Evolutionary conservation across 1,139 yeast species (phyloP).

Genomic region (Debaryomyces nepalensis): DNA sequence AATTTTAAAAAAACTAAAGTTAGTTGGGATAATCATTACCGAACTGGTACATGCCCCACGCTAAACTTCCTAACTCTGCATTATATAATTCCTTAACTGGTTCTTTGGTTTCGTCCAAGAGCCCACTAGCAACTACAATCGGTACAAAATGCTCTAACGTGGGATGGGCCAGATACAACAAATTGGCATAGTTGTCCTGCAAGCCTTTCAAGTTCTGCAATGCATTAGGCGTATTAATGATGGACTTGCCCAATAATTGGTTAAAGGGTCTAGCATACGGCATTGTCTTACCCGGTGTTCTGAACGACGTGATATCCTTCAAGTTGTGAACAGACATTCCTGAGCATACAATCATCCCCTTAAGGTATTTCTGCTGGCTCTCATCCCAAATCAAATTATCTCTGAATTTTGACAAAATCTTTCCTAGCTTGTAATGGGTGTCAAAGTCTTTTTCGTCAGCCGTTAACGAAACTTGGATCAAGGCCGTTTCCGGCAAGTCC

Average conservation of each 20-base stretch:
- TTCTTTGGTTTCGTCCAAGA: constrained; percentile 39
- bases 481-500: constrained; percentile 52
- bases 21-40: constrained; percentile 21
- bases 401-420: constrained; percentile 55
- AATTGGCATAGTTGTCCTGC: constrained; percentile 30
- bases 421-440: constrained; percentile 59
- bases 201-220: constrained; percentile 37
- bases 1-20: too few relatives aligned
- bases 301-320: constrained; percentile 48
- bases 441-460: constrained; percentile 50
- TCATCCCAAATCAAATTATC: constrained; percentile 44
- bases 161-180: constrained; percentile 67
- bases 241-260: constrained; percentile 39
- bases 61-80: constrained; percentile 51
- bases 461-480: constrained; percentile 69
- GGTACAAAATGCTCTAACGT: constrained; percentile 77
- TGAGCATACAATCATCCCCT: constrained; percentile 59
- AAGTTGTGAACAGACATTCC: constrained; percentile 85
- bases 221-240: constrained; percentile 30
- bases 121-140: constrained; percentile 67
- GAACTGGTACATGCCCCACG: constrained; percentile 70
- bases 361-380: constrained; percentile 31
- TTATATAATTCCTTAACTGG: constrained; percentile 51
- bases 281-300: constrained; percentile 29
- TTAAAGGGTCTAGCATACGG: constrained; percentile 60